Conservation (phyloP, 768 basidiomycete genomes). For the Dioszegia crocea region DNA sequence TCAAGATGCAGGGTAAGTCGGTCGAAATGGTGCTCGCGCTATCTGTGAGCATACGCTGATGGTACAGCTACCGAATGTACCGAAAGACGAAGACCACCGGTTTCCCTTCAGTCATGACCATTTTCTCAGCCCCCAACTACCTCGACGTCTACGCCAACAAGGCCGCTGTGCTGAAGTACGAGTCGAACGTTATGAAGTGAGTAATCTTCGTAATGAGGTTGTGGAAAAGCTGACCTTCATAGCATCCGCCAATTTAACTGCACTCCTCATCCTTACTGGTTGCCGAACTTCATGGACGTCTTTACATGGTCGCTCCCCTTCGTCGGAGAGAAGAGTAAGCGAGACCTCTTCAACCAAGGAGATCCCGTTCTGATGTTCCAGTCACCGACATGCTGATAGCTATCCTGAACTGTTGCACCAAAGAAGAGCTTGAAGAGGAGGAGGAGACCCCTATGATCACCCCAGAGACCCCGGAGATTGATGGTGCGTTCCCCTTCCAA, state of each 20-base stretch:
- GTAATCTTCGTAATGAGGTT: no score
- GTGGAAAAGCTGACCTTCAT: constrained; percentile 7
- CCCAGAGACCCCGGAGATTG: constrained; percentile 36
- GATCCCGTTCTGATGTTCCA: constrained; percentile 44
- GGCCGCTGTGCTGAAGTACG: constrained; percentile 97
- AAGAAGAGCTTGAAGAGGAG: constrained; percentile 89
- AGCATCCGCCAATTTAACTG: constrained; percentile 93
- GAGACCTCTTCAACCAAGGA: not conserved
- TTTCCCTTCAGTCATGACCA: constrained; percentile 99
- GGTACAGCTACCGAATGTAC: constrained; percentile 86
- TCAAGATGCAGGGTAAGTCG: constrained; percentile 86
- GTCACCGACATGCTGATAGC: constrained; percentile 99
- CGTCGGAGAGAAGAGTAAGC: constrained; percentile 92
- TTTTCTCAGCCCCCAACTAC: constrained; percentile 97
- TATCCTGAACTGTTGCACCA: constrained; percentile 89
- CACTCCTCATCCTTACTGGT: constrained; percentile 89
- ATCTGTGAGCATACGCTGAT: constrained; percentile 8
- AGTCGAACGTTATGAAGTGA: constrained; percentile 92
- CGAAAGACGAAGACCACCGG: constrained; percentile 97
- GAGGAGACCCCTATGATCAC: constrained; percentile 55
- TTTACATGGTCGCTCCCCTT: constrained; percentile 99
- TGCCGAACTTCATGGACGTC: constrained; percentile 99
- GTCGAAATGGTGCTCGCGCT: no score
- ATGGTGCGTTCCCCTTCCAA: constrained; percentile 6
- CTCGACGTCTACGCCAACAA: constrained; percentile 99